Conservation (phyloP, 1,139 yeast species). For the Yamadazyma blattariae region DNA sequence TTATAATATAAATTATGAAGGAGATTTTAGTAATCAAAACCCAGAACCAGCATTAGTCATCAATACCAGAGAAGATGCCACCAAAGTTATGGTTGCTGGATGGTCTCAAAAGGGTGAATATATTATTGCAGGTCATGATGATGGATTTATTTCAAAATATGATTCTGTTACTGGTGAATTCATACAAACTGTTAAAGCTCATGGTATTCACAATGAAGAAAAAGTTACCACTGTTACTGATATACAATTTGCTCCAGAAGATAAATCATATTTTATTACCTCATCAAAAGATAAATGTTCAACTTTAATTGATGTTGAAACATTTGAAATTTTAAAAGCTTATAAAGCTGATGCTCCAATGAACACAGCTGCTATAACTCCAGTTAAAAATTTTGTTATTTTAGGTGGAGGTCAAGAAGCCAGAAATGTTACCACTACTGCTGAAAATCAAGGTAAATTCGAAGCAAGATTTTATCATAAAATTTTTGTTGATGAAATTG, state of each 20-base stretch:
- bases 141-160: slow-evolving; percentile 80
- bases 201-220: slow-evolving; percentile 62
- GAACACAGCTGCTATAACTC: slow-evolving; percentile 94
- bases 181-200: slow-evolving; percentile 57
- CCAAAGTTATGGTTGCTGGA: slow-evolving; percentile 80
- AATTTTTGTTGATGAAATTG: slow-evolving; percentile 91
- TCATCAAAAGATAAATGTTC: slow-evolving; percentile 92
- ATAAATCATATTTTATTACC: slow-evolving; percentile 85
- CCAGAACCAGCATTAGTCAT: slow-evolving; percentile 60
- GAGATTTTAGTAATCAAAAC: slow-evolving; percentile 36
- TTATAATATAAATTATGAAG: slow-evolving; percentile 52
- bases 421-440: slow-evolving; percentile 93
- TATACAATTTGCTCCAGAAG: slow-evolving; percentile 80
- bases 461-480: slow-evolving; percentile 97
- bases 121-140: slow-evolving; percentile 84
- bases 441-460: slow-evolving; percentile 92
- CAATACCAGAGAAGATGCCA: slow-evolving; percentile 57
- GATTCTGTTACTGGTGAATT: slow-evolving; percentile 75
- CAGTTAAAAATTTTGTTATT: slow-evolving; percentile 85
- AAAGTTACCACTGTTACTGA: slow-evolving; percentile 62
- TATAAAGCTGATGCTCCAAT: slow-evolving; percentile 90
- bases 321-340: slow-evolving; percentile 68
- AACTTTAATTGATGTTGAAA: slow-evolving; percentile 74
- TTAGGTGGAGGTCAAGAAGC: slow-evolving; percentile 99
- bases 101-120: slow-evolving; percentile 78